Evolutionary conservation across 2,329 filamentous ascomycete genomes (phyloP).

Genomic region (Fusarium heterosporum): DNA sequence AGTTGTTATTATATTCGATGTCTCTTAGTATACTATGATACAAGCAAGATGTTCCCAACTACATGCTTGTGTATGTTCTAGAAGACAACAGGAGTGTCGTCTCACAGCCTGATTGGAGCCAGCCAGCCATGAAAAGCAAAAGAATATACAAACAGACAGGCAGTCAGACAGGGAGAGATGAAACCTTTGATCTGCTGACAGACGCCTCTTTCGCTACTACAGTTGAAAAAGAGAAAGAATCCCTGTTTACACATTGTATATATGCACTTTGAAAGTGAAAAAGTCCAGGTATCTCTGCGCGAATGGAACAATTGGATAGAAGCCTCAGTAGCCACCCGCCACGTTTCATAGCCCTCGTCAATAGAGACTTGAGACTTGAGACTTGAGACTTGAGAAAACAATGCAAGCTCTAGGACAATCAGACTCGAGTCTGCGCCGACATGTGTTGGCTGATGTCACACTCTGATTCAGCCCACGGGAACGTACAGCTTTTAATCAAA

Average conservation of each 20-base stretch:
- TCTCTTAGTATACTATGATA: no score
- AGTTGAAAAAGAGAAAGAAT: neutral
- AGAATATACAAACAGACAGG: conserved; percentile 5
- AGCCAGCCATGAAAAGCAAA: neutral
- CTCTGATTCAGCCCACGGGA: conserved; percentile 17
- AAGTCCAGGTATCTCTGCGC: neutral
- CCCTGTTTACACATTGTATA: neutral
- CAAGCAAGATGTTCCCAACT: neutral
- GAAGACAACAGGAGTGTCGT: neutral
- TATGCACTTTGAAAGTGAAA: neutral
- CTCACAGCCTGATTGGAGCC: neutral
- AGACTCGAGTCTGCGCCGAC: conserved; percentile 29
- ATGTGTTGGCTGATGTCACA: conserved; percentile 1
- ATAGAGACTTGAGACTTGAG: neutral
- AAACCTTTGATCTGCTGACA: neutral
- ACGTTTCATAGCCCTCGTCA: conserved; percentile 6
- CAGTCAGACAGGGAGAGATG: conserved; percentile 1
- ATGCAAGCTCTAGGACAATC: neutral
- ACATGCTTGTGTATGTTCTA: neutral
- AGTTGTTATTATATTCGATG: no score
- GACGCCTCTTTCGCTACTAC: neutral
- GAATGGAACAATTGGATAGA: conserved; percentile 4
- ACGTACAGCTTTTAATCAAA: conserved; percentile 15
- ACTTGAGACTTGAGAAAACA: neutral
- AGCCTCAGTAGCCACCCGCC: conserved; percentile 21